Evolutionary conservation across 2,329 filamentous ascomycete genomes (phyloP).

Genomic region (Ambrosiella xylebori): DNA sequence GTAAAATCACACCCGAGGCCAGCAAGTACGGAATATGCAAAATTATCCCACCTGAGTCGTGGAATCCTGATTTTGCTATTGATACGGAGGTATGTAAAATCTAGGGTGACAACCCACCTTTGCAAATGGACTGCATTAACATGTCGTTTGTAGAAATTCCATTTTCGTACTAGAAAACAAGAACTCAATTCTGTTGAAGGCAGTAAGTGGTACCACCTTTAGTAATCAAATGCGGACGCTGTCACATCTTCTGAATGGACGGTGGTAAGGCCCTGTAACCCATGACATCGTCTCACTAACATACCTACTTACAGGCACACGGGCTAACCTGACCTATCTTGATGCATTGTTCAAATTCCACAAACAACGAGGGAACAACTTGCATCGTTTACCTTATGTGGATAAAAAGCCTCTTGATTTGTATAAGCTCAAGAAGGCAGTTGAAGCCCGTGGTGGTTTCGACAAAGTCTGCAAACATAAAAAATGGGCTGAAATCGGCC

Average conservation of each 20-base stretch:
- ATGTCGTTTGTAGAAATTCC: constrained; percentile 52
- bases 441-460: constrained; percentile 86
- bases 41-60: constrained; percentile 80
- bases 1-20: constrained; percentile 76
- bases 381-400: constrained; percentile 87
- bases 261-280: too few relatives aligned
- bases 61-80: constrained; percentile 91
- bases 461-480: constrained; percentile 94
- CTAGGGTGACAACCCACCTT: background rate
- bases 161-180: constrained; percentile 90
- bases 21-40: constrained; percentile 84
- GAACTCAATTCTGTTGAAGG: constrained; percentile 97
- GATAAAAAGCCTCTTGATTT: constrained; percentile 94
- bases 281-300: background rate
- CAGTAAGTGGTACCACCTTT: constrained; percentile 40
- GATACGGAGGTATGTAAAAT: constrained; percentile 62
- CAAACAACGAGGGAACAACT: constrained; percentile 85
- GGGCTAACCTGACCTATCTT: constrained; percentile 88
- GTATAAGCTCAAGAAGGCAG: constrained; percentile 90
- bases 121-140: background rate
- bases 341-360: constrained; percentile 93
- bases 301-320: constrained; percentile 45
- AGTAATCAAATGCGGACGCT: too few relatives aligned
- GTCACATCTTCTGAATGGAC: background rate
- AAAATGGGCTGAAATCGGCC: constrained; percentile 97